Percentiles rank a stretch among this genome's conserved stretches.
These are phyloP conservation scores for Priceomyces fermenticarens DNA, from an alignment of 805 yeast genomes.

Conservation along the genomic window DNA sequence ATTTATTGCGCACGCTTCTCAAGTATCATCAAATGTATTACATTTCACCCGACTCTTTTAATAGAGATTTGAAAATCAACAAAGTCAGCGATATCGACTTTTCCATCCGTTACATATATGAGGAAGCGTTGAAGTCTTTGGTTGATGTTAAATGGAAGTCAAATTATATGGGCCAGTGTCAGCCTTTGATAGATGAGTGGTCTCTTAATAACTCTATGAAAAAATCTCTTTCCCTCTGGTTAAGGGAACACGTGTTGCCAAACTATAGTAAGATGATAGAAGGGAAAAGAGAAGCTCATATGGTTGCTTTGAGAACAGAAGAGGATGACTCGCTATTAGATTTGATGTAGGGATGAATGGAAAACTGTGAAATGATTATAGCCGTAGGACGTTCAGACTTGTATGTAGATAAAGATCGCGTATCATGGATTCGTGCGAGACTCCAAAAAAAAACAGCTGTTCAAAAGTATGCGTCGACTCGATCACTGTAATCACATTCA, in stretches of 20 bases:
- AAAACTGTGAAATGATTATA: slow-evolving; percentile 2
- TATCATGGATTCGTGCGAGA: background rate
- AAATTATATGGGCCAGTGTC: slow-evolving; percentile 25
- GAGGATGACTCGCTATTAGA: slow-evolving; percentile 31
- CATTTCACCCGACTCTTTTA: slow-evolving; percentile 14
- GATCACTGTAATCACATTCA: background rate
- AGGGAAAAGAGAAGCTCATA: slow-evolving; percentile 19
- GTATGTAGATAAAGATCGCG: slow-evolving; percentile 8
- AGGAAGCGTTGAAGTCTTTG: slow-evolving; percentile 20
- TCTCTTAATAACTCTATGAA: slow-evolving; percentile 27
- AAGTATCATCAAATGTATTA: slow-evolving; percentile 12
- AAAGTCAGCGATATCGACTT: slow-evolving; percentile 9
- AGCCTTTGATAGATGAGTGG: slow-evolving; percentile 37
- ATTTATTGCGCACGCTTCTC: slow-evolving; percentile 16
- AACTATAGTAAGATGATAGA: slow-evolving; percentile 21
- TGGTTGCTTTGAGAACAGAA: slow-evolving; percentile 20
- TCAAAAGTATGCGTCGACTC: no score
- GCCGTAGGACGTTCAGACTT: background rate
- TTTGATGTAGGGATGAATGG: slow-evolving; percentile 14
- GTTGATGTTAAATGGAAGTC: slow-evolving; percentile 26
- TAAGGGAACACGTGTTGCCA: slow-evolving; percentile 13
- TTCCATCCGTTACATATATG: slow-evolving; percentile 14
- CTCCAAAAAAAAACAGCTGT: background rate
- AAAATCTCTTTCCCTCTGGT: slow-evolving; percentile 19
- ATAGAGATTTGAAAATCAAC: slow-evolving; percentile 7